Evolutionary conservation across 495 filamentous ascomycete species (phyloP), one percentile per base, ranked within the genome.

Genomic region (Tuber brumale): DNA sequence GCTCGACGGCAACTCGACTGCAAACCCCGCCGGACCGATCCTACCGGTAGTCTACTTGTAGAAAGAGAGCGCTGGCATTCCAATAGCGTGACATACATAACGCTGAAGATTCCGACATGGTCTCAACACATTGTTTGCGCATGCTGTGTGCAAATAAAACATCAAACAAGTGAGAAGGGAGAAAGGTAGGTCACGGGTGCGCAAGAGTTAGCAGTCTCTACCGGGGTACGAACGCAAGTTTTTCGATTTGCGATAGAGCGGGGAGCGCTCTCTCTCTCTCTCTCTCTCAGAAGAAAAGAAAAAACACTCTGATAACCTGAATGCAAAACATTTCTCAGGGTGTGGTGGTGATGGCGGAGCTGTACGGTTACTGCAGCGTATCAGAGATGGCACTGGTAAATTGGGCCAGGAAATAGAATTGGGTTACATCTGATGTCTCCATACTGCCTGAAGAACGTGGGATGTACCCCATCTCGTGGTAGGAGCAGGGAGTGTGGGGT

Each of bases 1-100:
- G 71, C 73, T 42, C 70, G 44, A 79, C 66, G 43, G 76, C 79
- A 80, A 69, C 73, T 69, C 48, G 70, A 69, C 61, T 72, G 42
- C 69, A n/a, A 77, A 72, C 76, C 78, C 76, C 76, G 70, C 78
- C 72, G 57, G 27, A 66, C 57, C 12, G 57, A 19, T 7, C 57
- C 57, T 35, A 39, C 37, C 37, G 37, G 37, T 39, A 66, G 31
- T 66, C 57, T 66, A 35, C 27, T 39, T 4, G 37, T 39, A 39
- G 37, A 35, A 66, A 66, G 57, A 31, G 57, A 66, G 57, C 10
- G 57, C 14, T 35, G 57, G 12, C 57, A 19, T 66, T 18, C 31
- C 27, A 66, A 66, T 61, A 45, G 37, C 37, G 37, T 39, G 37
- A 39, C 37, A 9, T 45, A 18, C 41, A 66, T 35, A 66, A 18